Base-by-base conservation (phyloP, 148 eudicot species). In the Amaranthus cruentus region DNA sequence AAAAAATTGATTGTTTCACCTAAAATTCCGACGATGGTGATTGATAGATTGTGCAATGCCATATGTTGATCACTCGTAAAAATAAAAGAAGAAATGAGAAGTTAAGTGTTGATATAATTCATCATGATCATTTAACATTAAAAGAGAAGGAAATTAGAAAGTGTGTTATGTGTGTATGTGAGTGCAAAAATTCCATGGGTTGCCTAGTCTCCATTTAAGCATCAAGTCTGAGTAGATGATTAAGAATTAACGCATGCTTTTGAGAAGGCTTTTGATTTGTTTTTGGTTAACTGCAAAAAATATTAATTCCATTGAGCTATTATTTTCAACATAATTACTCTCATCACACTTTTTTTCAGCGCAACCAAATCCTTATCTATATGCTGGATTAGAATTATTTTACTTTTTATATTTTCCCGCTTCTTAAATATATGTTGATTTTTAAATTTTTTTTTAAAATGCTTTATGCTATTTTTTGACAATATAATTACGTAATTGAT, bases 21-120 rank as follows among this genome's bases (percentile, higher is more conserved):
- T 75, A 79, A 42, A 65, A 75, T 79, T 12, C 82, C 82, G 21
- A 74, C 72, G 64, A 73, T 15, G 15, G 78, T 59, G 50, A 70
- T 50, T 28, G 69, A 53, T 9, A 64, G 58, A 11, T 44, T 69
- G 49, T 75, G 82, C 66, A 74, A 9, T 8, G 66, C 68, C 78
- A 66, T 76, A 7, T 66, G 18, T 47, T 8, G 76, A 44, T n/a
- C 66, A 46, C 55, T 28, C 21, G 57, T 51, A 21, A 7, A 11
- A 65, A 8, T 42, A 55, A 55, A 28, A 18, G 28, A 61, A 47
- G 42, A 43, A 76, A 58, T 18, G 52, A 77, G 21, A 53, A 42
- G 4, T 68, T 21, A 43, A 46, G 71, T 57, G 48, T 73, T 52
- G 4, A 28, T 28, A 28, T 28, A 28, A 28, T 28, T 28, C 38